A percentile compares a stretch with the other conserved stretches of the same genome.
Conservation (phyloP, 768 basidiomycete genomes). For the Psilocybe cubensis region DNA sequence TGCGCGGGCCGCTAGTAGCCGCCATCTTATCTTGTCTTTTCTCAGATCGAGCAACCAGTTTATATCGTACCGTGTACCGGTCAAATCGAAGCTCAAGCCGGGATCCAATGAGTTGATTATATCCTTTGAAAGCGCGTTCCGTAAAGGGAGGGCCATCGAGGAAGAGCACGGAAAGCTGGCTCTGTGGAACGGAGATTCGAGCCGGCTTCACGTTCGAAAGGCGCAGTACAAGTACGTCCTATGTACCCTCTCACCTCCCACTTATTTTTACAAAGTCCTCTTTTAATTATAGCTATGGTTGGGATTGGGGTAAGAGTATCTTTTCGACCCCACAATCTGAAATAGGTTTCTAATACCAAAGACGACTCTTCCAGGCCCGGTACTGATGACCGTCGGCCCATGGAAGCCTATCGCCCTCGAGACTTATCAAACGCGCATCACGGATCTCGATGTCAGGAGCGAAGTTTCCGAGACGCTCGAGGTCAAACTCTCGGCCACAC, state of each 20-base stretch:
- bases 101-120: slow-evolving; percentile 72
- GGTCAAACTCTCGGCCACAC: slow-evolving; percentile 50
- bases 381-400: slow-evolving; percentile 86
- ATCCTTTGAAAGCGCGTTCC: slow-evolving; percentile 75
- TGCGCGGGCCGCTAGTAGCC: too few species aligned
- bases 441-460: slow-evolving; percentile 65
- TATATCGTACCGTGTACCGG: slow-evolving; percentile 65
- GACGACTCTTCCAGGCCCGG: slow-evolving; percentile 54
- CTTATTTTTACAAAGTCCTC: neutral
- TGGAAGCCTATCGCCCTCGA: slow-evolving; percentile 84
- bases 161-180: slow-evolving; percentile 59
- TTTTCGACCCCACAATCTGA: neutral
- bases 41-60: slow-evolving; percentile 83
- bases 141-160: slow-evolving; percentile 79
- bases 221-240: slow-evolving; percentile 82
- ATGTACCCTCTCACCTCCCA: neutral
- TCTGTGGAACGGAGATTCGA: slow-evolving; percentile 92
- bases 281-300: slow-evolving; percentile 64
- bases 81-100: slow-evolving; percentile 53
- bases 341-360: slow-evolving; percentile 57
- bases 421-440: slow-evolving; percentile 64
- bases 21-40: neutral
- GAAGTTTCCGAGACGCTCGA: slow-evolving; percentile 58
- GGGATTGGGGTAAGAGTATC: slow-evolving; percentile 78
- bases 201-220: slow-evolving; percentile 89